Percentiles rank a stretch among this genome's conserved stretches.
phyloP scores from a whole-genome alignment of 331 rosid genomes.

The Quercus tomentella region DNA sequence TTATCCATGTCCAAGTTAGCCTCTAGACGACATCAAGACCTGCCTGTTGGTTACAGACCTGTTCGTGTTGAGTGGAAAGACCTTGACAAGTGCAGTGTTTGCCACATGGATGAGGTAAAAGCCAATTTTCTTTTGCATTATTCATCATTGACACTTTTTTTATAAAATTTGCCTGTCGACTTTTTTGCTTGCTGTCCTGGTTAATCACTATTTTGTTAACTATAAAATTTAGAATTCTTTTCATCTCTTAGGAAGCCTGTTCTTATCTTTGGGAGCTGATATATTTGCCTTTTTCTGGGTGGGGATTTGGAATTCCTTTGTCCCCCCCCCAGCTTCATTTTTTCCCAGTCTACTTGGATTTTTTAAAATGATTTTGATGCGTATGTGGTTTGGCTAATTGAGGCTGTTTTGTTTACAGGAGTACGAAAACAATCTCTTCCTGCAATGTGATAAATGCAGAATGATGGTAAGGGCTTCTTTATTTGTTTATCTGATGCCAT shows the following conservation, averaged over 20 bases:
- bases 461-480: slow-evolving; percentile 72
- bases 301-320: neutral
- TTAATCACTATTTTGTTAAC: neutral
- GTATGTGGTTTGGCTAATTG: slow-evolving; percentile 26
- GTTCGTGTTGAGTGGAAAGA: slow-evolving; percentile 99
- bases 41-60: slow-evolving; percentile 84
- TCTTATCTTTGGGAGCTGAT: neutral
- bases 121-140: slow-evolving; percentile 6
- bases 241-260: neutral
- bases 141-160: neutral
- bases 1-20: slow-evolving; percentile 49
- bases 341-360: neutral
- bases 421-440: slow-evolving; percentile 91
- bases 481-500: neutral
- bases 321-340: neutral
- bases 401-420: slow-evolving; percentile 51
- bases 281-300: neutral
- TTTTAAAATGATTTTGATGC: neutral
- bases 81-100: slow-evolving; percentile 97
- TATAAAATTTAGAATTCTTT: neutral
- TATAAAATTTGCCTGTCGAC: slow-evolving; percentile 4
- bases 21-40: slow-evolving; percentile 54
- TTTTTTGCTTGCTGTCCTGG: slow-evolving; percentile 2
- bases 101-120: slow-evolving; percentile 98
- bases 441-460: slow-evolving; percentile 99